A percentile compares a stretch with the other conserved stretches of the same genome.
phyloP scores from a whole-genome alignment of 768 basidiomycete species.

The Lanmaoa rubissima region DNA sequence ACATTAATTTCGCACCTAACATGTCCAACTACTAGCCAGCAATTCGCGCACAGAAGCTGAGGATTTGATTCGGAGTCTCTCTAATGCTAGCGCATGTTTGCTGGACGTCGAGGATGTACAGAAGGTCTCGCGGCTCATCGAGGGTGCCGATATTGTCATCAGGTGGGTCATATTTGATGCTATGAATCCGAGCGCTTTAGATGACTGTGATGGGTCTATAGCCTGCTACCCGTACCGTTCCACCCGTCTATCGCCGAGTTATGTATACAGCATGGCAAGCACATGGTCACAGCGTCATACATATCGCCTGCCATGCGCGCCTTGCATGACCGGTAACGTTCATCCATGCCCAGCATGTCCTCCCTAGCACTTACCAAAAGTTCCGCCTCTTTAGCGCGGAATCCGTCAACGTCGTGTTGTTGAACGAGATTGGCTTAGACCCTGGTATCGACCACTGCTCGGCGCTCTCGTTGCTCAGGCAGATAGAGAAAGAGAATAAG shows the following conservation, averaged over 20 bases:
- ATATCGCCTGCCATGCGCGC: conserved; percentile 73
- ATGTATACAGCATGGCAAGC: conserved; percentile 67
- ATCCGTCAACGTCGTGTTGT: conserved; percentile 61
- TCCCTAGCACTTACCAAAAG: not conserved
- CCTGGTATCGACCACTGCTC: conserved; percentile 90
- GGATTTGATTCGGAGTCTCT: conserved; percentile 39
- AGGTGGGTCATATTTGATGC: conserved; percentile 50
- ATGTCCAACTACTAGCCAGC: conserved; percentile 51
- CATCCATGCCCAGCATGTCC: not conserved
- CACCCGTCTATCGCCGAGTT: conserved; percentile 69
- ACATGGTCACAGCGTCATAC: conserved; percentile 91
- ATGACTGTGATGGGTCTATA: conserved; percentile 28
- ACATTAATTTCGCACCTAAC: conserved; percentile 5
- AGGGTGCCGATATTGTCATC: conserved; percentile 73
- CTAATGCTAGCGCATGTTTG: conserved; percentile 52
- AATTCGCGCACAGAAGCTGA: conserved; percentile 64
- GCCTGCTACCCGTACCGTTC: conserved; percentile 75
- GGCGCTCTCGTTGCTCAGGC: conserved; percentile 66
- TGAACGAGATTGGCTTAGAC: conserved; percentile 90
- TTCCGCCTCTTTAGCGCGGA: conserved; percentile 46
- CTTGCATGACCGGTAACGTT: conserved; percentile 56
- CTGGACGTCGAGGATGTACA: conserved; percentile 56
- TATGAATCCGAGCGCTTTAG: not conserved
- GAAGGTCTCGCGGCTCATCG: conserved; percentile 51
- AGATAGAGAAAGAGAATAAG: conserved; percentile 50